Evolutionary conservation across 139 green algal species (phyloP), one percentile per base, ranked within the genome.

Genomic region (Coelastrella sp.): DNA sequence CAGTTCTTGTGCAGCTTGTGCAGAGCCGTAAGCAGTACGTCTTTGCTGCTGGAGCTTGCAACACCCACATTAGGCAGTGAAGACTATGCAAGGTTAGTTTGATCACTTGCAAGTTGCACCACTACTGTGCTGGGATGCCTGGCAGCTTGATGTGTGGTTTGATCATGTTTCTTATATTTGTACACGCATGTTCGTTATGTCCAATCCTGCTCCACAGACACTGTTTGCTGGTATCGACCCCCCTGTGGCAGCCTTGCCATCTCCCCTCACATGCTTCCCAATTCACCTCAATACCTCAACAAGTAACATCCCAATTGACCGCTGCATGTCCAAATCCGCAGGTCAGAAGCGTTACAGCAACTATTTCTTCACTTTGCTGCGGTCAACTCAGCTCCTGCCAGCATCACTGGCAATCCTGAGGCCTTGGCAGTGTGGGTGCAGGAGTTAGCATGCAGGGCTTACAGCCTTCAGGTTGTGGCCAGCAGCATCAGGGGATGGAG

Each of bases 331-430:
- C n/a, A n/a, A n/a, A n/a, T n/a, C n/a, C n/a, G n/a, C 78, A 84
- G 78, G 62, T 53, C 60, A 37, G 27, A 74, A 5, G 17, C 41
- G 23, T 53, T 76, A 40, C 60, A 25, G 41, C 7, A 74, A 41
- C 27, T 75, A 5, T 35, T 67, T 19, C 60, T 84, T 40, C 78
- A 84, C 62, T 71, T 84, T 64, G 78, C 78, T 5, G 78, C 78
- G 32, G 60, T 84, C 37, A 84, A 84, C 43, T n/a, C 17, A 40
- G 78, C 78, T 17, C 78, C 78, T 45, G 60, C 63, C 15, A 23
- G 19, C 78, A 75, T 84, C 40, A 84, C 78, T 7, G 4, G 78
- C 60, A 84, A 84, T 60, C 13, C 62, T 51, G 78, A 84, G 15
- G 62, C 60, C 15, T 32, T 84, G 60, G 27, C 78, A 30, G 25